phyloP scores from a whole-genome alignment of 441 rosid genomes.

The Adansonia madagascariensis region DNA sequence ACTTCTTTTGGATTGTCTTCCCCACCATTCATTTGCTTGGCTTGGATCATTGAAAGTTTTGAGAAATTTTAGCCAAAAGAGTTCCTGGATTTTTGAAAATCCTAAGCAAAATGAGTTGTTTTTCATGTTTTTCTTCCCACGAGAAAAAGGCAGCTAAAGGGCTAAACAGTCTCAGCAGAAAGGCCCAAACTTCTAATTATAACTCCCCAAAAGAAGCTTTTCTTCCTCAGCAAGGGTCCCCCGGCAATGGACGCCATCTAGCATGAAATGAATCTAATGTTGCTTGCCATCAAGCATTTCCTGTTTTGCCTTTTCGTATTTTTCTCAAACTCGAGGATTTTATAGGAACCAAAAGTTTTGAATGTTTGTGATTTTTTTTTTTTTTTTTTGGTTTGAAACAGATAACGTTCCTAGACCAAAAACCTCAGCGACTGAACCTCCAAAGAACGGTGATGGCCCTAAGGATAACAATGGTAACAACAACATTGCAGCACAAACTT shows the following conservation, averaged over 20 bases:
- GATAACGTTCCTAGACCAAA: constrained; percentile 37
- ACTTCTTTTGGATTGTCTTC: not conserved
- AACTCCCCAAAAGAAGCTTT: constrained; percentile 22
- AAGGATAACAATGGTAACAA: constrained; percentile 35
- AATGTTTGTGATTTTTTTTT: not conserved
- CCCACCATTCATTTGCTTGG: not conserved
- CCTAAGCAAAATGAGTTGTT: constrained; percentile 60
- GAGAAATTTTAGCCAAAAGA: not conserved
- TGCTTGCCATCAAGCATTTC: not conserved
- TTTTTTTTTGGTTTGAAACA: not conserved
- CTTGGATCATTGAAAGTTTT: not conserved
- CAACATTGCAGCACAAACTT: constrained; percentile 68
- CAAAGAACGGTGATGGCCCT: constrained; percentile 30
- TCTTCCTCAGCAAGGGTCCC: not conserved
- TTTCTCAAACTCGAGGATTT: too few relatives aligned
- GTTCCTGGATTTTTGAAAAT: not conserved
- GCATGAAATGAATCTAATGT: not conserved
- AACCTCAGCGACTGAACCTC: constrained; percentile 24
- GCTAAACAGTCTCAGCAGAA: constrained; percentile 37
- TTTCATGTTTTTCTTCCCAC: constrained; percentile 64
- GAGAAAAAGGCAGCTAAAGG: constrained; percentile 45
- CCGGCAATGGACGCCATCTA: not conserved
- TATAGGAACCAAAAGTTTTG: too few relatives aligned
- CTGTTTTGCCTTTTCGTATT: too few relatives aligned
- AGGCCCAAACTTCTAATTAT: constrained; percentile 23